These are phyloP conservation scores for Yarrowia osloensis DNA, from an alignment of 805 yeast genomes.

Conservation along the genomic window DNA sequence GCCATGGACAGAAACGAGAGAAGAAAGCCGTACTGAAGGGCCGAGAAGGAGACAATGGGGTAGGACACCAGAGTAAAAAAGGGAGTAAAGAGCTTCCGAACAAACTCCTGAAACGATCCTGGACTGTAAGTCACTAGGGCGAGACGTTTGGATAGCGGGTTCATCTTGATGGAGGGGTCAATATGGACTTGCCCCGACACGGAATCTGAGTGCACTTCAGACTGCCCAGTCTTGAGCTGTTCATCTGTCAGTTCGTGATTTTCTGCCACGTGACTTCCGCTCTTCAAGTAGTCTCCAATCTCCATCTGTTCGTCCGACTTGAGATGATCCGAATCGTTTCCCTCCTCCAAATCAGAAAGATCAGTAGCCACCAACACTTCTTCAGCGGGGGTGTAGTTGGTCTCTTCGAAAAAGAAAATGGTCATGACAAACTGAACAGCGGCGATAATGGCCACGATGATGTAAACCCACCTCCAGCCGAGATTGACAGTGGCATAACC, in stretches of 20 bases:
- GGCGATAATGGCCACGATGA: not conserved
- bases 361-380: too few relatives aligned
- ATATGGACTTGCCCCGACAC: too few relatives aligned
- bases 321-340: too few relatives aligned
- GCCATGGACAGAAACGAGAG: not conserved
- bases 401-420: not conserved
- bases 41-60: not conserved
- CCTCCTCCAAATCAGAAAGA: too few relatives aligned
- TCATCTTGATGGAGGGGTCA: not conserved
- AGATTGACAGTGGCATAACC: not conserved
- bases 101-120: not conserved
- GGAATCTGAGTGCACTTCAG: too few relatives aligned
- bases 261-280: too few relatives aligned
- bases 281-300: too few relatives aligned
- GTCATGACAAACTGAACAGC: not conserved
- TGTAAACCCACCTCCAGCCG: not conserved
- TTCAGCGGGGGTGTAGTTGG: not conserved
- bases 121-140: not conserved
- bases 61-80: not conserved
- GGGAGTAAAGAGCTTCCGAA: not conserved
- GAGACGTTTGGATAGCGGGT: not conserved
- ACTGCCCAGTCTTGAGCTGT: too few relatives aligned
- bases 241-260: too few relatives aligned
- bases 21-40: not conserved
- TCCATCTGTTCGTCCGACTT: too few relatives aligned